Evolutionary conservation across 768 basidiomycete species (phyloP), one percentile per base, ranked within the genome.

Genomic region (Podaxis sp.): DNA sequence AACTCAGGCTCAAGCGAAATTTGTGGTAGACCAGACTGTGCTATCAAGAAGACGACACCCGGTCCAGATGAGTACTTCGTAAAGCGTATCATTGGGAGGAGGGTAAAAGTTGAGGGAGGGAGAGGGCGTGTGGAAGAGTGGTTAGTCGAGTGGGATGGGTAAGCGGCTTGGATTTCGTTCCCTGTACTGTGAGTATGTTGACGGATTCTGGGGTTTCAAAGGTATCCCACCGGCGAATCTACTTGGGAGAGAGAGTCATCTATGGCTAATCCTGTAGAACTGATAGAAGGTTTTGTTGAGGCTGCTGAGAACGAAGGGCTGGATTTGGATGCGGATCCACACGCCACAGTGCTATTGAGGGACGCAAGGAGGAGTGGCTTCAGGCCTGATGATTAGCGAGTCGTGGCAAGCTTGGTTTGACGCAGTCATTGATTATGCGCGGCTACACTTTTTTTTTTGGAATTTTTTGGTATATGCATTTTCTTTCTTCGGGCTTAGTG

Each of bases 131-230:
- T 62, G 64, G 67, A 52, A 62, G 57, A 51, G 55, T 63, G 74
- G 72, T 69, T 78, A 12, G 69, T 78, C 3, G 74, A 74, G 64
- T 78, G 77, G 77, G 75, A 76, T 36, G 74, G 74, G 77, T 77
- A 51, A 66, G 72, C 33, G 8, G 8, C 8, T 33, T 67, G 19
- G 24, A 4, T 40, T 27, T 29, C 25, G 15, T 27, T 36, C 15
- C 41, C 33, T 22, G 17, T 19, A 17, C 49, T 11, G 41, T 12
- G 41, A 4, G 13, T 19, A 43, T 25, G 24, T 6, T 24, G 24
- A 25, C 19, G 1, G 9, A 41, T 29, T 50, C 47, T 59, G 1
- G 7, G n/a, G 46, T 40, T 17, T 17, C 37, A 0, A 22, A 78
- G 76, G 17, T 77, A 77, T 65, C 56, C 72, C 0, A 66, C 76